These are phyloP conservation scores for Tolypocladium guangdongense DNA, from an alignment of 2,329 filamentous ascomycete genomes.

Conservation along the genomic window DNA sequence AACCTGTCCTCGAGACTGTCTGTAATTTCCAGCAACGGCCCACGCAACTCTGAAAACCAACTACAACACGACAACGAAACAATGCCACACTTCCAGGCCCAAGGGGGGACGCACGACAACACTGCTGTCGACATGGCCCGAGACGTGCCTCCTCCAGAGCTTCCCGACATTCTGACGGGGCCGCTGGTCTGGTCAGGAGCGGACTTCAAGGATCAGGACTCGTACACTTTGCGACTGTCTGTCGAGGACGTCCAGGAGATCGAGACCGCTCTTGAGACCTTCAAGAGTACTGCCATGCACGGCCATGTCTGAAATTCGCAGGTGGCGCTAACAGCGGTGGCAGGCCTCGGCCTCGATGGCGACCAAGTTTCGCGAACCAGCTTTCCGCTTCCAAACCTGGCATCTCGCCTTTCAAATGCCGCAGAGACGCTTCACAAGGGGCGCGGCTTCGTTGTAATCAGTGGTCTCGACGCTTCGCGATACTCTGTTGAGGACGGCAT, in stretches of 20 bases:
- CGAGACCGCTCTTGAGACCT: conserved; percentile 11
- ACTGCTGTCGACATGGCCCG: neutral
- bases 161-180: conserved; percentile 1
- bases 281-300: conserved; percentile 9
- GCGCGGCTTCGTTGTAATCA: conserved; percentile 41
- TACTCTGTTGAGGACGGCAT: conserved; percentile 43
- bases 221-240: conserved; percentile 9
- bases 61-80: neutral
- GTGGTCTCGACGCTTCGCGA: conserved; percentile 35
- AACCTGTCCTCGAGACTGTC: neutral
- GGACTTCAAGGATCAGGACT: conserved; percentile 4
- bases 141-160: neutral
- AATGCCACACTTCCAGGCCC: neutral
- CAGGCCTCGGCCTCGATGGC: conserved; percentile 21
- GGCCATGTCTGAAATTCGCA: neutral
- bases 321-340: neutral
- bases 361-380: conserved; percentile 23
- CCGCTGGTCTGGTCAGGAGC: conserved; percentile 8
- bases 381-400: conserved; percentile 30
- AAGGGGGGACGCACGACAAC: neutral
- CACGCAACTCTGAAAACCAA: neutral
- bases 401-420: conserved; percentile 20
- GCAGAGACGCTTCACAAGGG: conserved; percentile 27
- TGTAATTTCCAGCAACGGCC: neutral
- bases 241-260: conserved; percentile 11